phyloP scores from a whole-genome alignment of 306 rosid species.

The Parietaria judaica region DNA sequence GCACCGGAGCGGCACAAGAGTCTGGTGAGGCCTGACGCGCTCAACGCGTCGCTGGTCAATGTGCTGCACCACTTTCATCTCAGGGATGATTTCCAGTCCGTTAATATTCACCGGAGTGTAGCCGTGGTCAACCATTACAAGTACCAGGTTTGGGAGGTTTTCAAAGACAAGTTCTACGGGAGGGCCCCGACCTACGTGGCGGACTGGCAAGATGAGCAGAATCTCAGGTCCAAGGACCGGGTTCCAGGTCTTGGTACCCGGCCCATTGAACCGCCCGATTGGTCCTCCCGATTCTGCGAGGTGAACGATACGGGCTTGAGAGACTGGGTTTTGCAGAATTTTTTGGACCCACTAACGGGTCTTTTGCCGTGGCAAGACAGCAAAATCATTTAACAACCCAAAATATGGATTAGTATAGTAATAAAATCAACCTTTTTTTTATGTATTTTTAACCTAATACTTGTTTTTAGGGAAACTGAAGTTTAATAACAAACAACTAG shows the following conservation, averaged over 20 bases:
- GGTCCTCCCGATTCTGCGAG: slow-evolving; percentile 66
- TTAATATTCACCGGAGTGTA: slow-evolving; percentile 27
- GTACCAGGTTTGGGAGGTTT: slow-evolving; percentile 84
- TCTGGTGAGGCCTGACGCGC: slow-evolving; percentile 56
- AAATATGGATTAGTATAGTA: too few relatives aligned
- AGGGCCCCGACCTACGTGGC: slow-evolving; percentile 75
- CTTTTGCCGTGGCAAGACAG: slow-evolving; percentile 48
- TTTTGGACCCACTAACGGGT: slow-evolving; percentile 24
- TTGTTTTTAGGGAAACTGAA: too few relatives aligned
- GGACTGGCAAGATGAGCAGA: slow-evolving; percentile 52
- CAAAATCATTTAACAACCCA: too few relatives aligned
- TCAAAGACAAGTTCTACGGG: slow-evolving; percentile 62
- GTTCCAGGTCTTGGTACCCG: slow-evolving; percentile 69
- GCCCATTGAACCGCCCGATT: slow-evolving; percentile 53
- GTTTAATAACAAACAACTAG: too few relatives aligned
- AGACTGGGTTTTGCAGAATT: slow-evolving; percentile 29
- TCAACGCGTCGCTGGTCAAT: slow-evolving; percentile 51
- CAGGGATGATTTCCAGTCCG: slow-evolving; percentile 26
- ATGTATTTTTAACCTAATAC: too few relatives aligned
- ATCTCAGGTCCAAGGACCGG: slow-evolving; percentile 62
- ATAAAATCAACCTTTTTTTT: too few relatives aligned
- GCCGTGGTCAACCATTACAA: slow-evolving; percentile 75
- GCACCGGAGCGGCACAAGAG: slow-evolving; percentile 74
- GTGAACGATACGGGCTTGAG: slow-evolving; percentile 40
- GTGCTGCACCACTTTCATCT: slow-evolving; percentile 84